These are phyloP conservation scores for Albugo candida DNA, from an alignment of 352 stramenopile genomes.

Conservation along the genomic window DNA sequence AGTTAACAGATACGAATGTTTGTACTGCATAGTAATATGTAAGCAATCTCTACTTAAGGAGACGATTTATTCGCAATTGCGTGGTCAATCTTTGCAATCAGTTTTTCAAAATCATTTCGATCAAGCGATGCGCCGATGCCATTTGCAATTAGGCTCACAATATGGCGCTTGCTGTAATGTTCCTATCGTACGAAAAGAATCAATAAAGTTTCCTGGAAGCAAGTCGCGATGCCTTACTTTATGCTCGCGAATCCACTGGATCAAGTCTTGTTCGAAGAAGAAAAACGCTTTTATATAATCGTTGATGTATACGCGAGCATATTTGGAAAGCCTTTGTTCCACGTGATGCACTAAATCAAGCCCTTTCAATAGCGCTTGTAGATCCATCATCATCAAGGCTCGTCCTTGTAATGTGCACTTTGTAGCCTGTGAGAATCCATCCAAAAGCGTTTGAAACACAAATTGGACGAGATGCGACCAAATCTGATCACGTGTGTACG, in stretches of 20 bases:
- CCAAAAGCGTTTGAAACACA: constrained; percentile 80
- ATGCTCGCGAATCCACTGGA: constrained; percentile 63
- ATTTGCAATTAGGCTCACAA: background rate
- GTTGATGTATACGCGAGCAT: constrained; percentile 45
- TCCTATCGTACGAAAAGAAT: background rate
- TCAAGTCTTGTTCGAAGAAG: constrained; percentile 58
- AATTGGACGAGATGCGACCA: constrained; percentile 68
- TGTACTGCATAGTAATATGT: no score
- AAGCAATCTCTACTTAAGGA: no score
- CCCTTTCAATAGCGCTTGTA: constrained; percentile 78
- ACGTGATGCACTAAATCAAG: constrained; percentile 70
- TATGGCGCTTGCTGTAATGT: background rate
- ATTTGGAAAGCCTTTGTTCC: constrained; percentile 20
- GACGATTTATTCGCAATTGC: no score
- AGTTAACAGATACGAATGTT: no score
- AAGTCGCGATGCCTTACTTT: constrained; percentile 17
- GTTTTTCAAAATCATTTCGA: background rate
- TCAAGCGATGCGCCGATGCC: background rate
- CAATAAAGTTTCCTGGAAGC: no score
- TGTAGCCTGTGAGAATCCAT: constrained; percentile 76
- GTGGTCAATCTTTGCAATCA: no score
- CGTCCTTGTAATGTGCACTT: constrained; percentile 88
- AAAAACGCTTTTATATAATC: constrained; percentile 84
- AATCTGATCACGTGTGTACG: constrained; percentile 46
- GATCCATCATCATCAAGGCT: constrained; percentile 93